These are phyloP conservation scores for Cordyceps tenuipes DNA, from an alignment of 2,329 filamentous ascomycete genomes.

Conservation along the genomic window DNA sequence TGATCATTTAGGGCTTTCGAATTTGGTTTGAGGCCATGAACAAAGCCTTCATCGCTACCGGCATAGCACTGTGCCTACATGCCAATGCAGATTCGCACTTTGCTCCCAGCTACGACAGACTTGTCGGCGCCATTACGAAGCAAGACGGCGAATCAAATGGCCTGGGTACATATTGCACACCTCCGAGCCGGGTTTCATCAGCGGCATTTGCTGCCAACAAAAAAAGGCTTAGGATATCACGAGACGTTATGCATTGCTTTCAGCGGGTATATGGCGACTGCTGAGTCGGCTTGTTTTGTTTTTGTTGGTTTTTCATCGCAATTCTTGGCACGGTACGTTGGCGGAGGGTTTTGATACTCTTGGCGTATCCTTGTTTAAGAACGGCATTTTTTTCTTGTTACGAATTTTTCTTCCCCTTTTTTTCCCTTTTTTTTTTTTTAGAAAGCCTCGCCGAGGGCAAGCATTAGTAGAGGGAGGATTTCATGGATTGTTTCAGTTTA, in stretches of 20 bases:
- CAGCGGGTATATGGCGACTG: constrained; percentile 26
- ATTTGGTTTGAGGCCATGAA: not conserved
- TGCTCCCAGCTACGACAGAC: not conserved
- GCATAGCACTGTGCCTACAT: not conserved
- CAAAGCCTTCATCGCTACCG: not conserved
- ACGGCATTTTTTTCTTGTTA: constrained; percentile 12
- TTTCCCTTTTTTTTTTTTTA: constrained; percentile 11
- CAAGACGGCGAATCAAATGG: not conserved
- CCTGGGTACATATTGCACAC: constrained; percentile 8
- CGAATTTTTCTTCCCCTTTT: constrained; percentile 4
- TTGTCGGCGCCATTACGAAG: not conserved
- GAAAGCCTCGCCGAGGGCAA: constrained; percentile 13
- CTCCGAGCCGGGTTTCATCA: not conserved
- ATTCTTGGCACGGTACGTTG: constrained; percentile 12
- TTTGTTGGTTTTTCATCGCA: constrained; percentile 17
- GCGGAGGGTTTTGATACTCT: constrained; percentile 13
- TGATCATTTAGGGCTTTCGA: not conserved
- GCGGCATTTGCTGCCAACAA: constrained; percentile 16
- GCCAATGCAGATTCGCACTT: not conserved
- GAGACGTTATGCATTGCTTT: constrained; percentile 31
- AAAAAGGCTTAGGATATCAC: constrained; percentile 22
- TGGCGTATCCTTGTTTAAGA: constrained; percentile 3
- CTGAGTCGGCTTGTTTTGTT: constrained; percentile 17
- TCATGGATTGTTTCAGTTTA: constrained; percentile 16
- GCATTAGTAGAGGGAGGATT: constrained; percentile 16